A percentile compares a stretch with the other conserved stretches of the same genome.
Conservation (phyloP, 208 protist genomes). For the Acanthamoeba lenticulata region DNA sequence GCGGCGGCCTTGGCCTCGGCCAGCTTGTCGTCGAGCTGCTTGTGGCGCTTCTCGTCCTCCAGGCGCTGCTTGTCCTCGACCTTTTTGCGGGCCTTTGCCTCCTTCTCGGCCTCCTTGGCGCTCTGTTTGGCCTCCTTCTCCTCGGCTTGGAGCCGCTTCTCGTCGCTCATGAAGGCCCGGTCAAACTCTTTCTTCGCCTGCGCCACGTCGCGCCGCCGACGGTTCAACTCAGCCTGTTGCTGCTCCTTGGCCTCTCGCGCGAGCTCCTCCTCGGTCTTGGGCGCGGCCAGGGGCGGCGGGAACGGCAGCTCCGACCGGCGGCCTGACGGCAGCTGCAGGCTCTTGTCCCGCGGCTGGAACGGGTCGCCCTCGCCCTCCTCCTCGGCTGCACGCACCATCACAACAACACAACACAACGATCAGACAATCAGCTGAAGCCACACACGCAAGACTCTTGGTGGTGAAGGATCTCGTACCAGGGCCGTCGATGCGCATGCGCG, state of each 20-base stretch:
- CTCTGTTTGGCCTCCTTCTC: slow-evolving; percentile 35
- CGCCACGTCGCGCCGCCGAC: slow-evolving; percentile 26
- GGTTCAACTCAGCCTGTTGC: background rate
- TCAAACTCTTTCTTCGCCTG: slow-evolving; percentile 46
- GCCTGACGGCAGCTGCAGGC: slow-evolving; percentile 53
- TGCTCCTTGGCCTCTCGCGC: slow-evolving; percentile 59
- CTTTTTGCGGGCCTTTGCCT: background rate
- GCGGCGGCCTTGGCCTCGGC: slow-evolving; percentile 40
- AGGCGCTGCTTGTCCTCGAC: background rate
- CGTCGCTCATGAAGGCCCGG: slow-evolving; percentile 57
- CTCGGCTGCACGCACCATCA: background rate
- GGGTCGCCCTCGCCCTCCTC: background rate
- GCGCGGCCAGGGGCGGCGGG: slow-evolving; percentile 41
- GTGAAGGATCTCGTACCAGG: too few species aligned
- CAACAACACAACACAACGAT: too few species aligned
- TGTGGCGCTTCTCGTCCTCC: slow-evolving; percentile 7
- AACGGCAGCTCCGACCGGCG: slow-evolving; percentile 21
- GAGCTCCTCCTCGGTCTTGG: slow-evolving; percentile 67
- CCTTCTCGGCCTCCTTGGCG: slow-evolving; percentile 63
- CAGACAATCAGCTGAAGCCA: too few species aligned
- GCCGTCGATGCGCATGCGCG: slow-evolving; percentile 22
- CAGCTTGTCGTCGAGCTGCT: slow-evolving; percentile 44
- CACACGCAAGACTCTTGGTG: too few species aligned
- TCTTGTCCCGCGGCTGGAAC: slow-evolving; percentile 60
- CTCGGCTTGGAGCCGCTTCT: slow-evolving; percentile 46